phyloP scores from a whole-genome alignment of 495 filamentous ascomycete species.

The Parathielavia hyrcaniae region DNA sequence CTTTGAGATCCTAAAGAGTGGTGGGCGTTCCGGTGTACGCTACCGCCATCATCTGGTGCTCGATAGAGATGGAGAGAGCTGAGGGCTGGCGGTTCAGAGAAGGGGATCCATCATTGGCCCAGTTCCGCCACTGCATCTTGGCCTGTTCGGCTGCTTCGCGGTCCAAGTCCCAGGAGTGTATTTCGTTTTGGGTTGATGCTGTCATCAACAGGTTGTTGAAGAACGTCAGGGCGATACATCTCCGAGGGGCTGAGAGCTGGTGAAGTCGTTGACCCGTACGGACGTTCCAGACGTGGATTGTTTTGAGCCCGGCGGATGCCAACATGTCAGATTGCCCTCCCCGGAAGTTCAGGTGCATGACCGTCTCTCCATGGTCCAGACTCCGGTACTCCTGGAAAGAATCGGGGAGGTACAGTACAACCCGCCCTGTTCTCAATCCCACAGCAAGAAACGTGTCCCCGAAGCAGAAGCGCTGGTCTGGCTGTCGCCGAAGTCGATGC shows the following conservation, averaged over 20 bases:
- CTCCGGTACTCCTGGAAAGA: conserved; percentile 25
- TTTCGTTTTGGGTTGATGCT: not conserved
- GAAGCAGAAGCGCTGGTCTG: conserved; percentile 21
- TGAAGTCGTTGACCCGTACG: not conserved
- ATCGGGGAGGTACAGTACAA: conserved; percentile 16
- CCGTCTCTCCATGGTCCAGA: conserved; percentile 29
- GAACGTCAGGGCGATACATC: not conserved
- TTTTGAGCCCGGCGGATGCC: not conserved
- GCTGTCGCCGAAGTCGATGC: conserved; percentile 20
- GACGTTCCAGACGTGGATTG: not conserved
- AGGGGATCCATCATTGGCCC: not conserved
- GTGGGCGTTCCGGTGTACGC: conserved; percentile 11
- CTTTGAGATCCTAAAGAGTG: conserved; percentile 15
- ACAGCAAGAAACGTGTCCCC: conserved; percentile 15
- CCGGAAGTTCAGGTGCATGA: not conserved
- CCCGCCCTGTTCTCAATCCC: conserved; percentile 7
- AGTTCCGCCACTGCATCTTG: not conserved
- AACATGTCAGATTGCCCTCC: not conserved
- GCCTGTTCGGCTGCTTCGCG: not conserved
- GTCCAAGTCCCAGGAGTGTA: not conserved
- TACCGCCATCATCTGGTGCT: not conserved
- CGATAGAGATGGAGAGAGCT: not conserved
- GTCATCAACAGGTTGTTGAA: not conserved
- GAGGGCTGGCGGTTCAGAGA: not conserved
- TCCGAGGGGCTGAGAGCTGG: not conserved